These are phyloP conservation scores for Ogataea henricii DNA, from an alignment of 805 yeast species.

Conservation along the genomic window DNA sequence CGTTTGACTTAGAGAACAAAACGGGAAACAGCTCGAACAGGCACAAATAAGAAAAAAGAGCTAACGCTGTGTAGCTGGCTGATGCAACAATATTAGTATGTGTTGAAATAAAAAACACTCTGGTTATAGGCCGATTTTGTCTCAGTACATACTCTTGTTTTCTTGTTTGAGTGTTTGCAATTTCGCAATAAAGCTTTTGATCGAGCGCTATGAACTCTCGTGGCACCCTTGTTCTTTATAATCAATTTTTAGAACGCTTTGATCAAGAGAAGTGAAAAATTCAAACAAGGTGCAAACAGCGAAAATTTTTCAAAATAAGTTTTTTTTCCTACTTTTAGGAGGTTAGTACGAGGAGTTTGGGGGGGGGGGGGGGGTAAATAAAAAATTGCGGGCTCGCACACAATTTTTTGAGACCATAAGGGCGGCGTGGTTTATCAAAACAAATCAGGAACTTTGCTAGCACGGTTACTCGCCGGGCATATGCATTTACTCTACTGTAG, in stretches of 20 bases:
- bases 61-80: slow-evolving; percentile 4
- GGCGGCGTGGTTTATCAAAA: too few species aligned
- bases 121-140: too few species aligned
- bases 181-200: slow-evolving; percentile 7
- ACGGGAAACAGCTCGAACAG: slow-evolving; percentile 7
- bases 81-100: slow-evolving; percentile 1
- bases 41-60: slow-evolving; percentile 17
- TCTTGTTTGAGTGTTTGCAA: slow-evolving; percentile 11
- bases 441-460: too few species aligned
- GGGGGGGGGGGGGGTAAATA: not conserved
- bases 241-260: slow-evolving; percentile 1
- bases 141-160: slow-evolving; percentile 5
- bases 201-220: slow-evolving; percentile 1
- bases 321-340: not conserved
- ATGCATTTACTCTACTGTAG: too few species aligned
- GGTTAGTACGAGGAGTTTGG: not conserved
- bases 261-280: slow-evolving; percentile 11
- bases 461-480: too few species aligned
- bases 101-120: too few species aligned
- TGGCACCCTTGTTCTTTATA: slow-evolving; percentile 4
- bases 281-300: slow-evolving; percentile 14
- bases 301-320: slow-evolving; percentile 17
- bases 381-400: too few species aligned
- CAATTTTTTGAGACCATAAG: too few species aligned
- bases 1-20: slow-evolving; percentile 12